Percentiles rank a stretch among this genome's conserved stretches.
Evolutionary conservation across 2,329 filamentous ascomycete genomes (phyloP).

Genomic region (Xylaria sp.): DNA sequence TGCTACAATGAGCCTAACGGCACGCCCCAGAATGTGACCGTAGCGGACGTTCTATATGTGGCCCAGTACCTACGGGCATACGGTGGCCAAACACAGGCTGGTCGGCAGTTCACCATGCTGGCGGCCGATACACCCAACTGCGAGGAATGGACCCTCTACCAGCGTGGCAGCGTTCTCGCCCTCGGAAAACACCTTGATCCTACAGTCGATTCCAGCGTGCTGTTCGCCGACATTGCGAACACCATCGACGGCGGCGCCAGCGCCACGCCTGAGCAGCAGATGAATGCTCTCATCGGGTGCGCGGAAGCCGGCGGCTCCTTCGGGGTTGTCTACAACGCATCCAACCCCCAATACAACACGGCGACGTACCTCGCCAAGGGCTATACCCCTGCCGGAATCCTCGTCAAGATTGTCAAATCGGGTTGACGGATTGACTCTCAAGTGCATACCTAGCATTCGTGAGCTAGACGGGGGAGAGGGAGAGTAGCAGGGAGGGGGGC

Average conservation of each 20-base stretch:
- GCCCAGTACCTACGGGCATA: conserved; percentile 30
- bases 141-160: conserved; percentile 30
- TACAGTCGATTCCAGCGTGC: conserved; percentile 27
- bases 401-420: conserved; percentile 38
- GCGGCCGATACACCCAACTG: conserved; percentile 25
- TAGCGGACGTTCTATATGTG: conserved; percentile 20
- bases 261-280: neutral
- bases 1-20: conserved; percentile 20
- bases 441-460: no score
- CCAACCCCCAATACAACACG: conserved; percentile 25
- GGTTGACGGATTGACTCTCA: no score
- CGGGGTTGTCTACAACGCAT: conserved; percentile 23
- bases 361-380: conserved; percentile 29
- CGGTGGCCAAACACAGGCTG: conserved; percentile 13
- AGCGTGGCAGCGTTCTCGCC: conserved; percentile 13
- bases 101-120: conserved; percentile 26
- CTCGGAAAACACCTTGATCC: conserved; percentile 30
- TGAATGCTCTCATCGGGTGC: conserved; percentile 13
- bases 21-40: conserved; percentile 16
- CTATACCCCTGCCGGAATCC: conserved; percentile 32
- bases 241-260: conserved; percentile 36
- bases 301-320: conserved; percentile 29
- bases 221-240: conserved; percentile 37
- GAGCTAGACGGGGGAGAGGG: no score
- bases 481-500: no score